Base-by-base conservation (phyloP, 2,329 filamentous ascomycete species). In the Ceratocystis papillata region DNA sequence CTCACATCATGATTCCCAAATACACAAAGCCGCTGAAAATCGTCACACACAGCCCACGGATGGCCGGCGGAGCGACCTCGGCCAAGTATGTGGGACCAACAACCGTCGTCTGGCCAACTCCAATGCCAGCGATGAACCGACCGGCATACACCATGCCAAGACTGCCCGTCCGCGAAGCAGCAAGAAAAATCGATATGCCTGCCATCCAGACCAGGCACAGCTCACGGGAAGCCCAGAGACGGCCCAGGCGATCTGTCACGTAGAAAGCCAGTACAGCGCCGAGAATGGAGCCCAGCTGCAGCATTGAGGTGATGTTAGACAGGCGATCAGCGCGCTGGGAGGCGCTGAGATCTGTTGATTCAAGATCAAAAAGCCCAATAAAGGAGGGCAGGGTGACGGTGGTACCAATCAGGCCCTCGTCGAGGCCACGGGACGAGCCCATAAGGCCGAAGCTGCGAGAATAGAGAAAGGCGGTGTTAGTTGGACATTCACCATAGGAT, bases 221-320 rank as follows among this genome's bases (percentile, higher is more conserved):
- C 66, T 82, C 76, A 0, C 82, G 79, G 7, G 82, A 85, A 22
- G 83, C 83, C 79, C 81, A 83, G 68, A 86, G 80, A 71, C 83
- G 81, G n/a, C 83, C 83, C 68, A 86, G 81, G 55, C 79, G 79
- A 70, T 86, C 83, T 68, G 81, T 84, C 28, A 85, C 73, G 22
- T 83, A 25, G 71, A 85, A 85, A 50, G 82, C 82, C 77, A 80
- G 79, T 41, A 89, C 78, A 37, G 87, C 86, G 55, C 88, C 88
- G 3, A 79, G 84, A 37, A 92, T 87, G 28, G 83, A 88, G 28
- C 88, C 88, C 71, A 91, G 84, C 75, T 91, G 88, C 0, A 92
- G 88, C 88, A 92, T 92, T 61, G 87, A 83, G 1, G 87, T 87
- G 65, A 92, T 87, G 74, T 92, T 92, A 70, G 82, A 85, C 75